Conservation (phyloP, 805 yeast genomes). For the Wickerhamomyces subpelliculosus region DNA sequence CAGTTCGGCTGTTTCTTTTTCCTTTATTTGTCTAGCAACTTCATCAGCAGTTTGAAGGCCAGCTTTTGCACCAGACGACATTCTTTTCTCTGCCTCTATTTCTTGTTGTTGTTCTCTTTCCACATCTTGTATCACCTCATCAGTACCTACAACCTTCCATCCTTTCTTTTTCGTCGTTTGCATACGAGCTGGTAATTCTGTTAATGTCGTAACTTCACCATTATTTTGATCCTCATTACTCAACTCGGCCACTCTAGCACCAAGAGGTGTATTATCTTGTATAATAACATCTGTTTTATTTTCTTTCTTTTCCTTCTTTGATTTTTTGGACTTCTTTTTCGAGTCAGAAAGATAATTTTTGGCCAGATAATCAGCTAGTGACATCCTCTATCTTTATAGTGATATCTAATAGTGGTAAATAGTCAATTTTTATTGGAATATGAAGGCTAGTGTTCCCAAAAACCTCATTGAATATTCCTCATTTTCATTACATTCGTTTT, state of each 20-base stretch:
- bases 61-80: conserved; percentile 28
- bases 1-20: too few species aligned
- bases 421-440: too few species aligned
- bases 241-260: not conserved
- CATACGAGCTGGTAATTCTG: not conserved
- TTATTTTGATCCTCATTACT: not conserved
- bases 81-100: too few species aligned
- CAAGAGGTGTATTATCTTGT: conserved; percentile 7
- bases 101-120: not conserved
- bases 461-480: too few species aligned
- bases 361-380: conserved; percentile 39
- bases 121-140: conserved; percentile 6
- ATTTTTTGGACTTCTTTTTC: conserved; percentile 21
- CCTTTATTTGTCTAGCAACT: conserved; percentile 29
- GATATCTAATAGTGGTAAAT: too few species aligned
- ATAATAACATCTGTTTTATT: too few species aligned
- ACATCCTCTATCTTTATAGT: conserved; percentile 32
- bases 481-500: too few species aligned
- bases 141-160: conserved; percentile 19
- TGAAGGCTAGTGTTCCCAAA: too few species aligned
- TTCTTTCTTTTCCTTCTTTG: conserved; percentile 14
- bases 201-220: not conserved
- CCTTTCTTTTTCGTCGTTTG: conserved; percentile 6
- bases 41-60: conserved; percentile 44
- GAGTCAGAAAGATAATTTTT: conserved; percentile 32